These are phyloP conservation scores for Setomelanomma holmii DNA, from an alignment of 2,329 filamentous ascomycete species.

Conservation along the genomic window DNA sequence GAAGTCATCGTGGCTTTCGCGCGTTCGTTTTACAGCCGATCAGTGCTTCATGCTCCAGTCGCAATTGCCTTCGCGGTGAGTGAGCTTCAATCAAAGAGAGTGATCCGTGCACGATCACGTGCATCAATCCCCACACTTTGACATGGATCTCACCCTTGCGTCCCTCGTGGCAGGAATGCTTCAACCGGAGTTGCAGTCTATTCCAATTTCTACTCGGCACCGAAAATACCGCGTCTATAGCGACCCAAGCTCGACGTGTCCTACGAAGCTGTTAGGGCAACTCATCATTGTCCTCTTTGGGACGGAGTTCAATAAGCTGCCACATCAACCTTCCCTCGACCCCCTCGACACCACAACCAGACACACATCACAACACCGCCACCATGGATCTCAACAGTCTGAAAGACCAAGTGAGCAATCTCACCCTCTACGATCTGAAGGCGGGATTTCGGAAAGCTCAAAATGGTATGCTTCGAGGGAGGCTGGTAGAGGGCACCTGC, in stretches of 20 bases:
- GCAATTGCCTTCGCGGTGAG: not conserved
- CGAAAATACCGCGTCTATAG: no score
- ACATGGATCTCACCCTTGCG: not conserved
- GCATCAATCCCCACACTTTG: not conserved
- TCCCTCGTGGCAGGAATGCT: not conserved
- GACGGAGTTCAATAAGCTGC: not conserved
- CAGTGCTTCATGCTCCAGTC: no score
- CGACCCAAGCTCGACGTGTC: no score
- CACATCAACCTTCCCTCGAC: slow-evolving; percentile 8
- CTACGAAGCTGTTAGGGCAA: no score
- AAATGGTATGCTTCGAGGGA: slow-evolving; percentile 72
- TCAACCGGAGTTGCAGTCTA: not conserved
- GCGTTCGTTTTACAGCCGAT: no score
- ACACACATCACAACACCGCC: slow-evolving; percentile 20
- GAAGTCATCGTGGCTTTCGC: no score
- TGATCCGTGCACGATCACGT: no score
- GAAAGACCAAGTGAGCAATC: slow-evolving; percentile 86
- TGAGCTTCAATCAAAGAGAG: no score
- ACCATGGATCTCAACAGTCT: slow-evolving; percentile 86
- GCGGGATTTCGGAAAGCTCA: slow-evolving; percentile 93
- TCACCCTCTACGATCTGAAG: slow-evolving; percentile 95
- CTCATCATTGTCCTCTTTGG: not conserved
- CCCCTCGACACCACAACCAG: slow-evolving; percentile 4
- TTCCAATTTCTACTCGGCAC: no score
- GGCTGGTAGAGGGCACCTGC: slow-evolving; percentile 28